phyloP scores from a whole-genome alignment of 2,329 filamentous ascomycete genomes.

The Fusarium camptoceras region DNA sequence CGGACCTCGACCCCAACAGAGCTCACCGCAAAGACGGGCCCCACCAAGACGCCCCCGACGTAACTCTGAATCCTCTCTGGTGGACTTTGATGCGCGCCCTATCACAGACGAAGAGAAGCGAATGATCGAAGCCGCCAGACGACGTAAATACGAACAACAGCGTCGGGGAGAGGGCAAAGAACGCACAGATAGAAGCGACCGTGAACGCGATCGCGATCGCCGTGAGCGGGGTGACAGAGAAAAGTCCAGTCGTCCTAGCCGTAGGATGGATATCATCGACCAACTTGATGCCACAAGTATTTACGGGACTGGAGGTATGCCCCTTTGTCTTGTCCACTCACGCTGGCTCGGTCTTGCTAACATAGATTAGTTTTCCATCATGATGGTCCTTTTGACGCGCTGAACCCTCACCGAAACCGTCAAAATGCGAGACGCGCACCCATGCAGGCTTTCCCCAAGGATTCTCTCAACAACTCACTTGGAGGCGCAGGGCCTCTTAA shows the following conservation, averaged over 20 bases:
- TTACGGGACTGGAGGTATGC: conserved; percentile 89
- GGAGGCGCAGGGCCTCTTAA: conserved; percentile 90
- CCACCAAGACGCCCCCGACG: conserved; percentile 66
- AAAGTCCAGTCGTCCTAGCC: conserved; percentile 60
- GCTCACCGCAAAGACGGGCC: conserved; percentile 50
- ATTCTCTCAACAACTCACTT: conserved; percentile 90
- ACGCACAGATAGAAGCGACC: conserved; percentile 40
- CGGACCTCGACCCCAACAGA: conserved; percentile 50
- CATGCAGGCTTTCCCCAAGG: conserved; percentile 95
- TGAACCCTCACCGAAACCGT: conserved; percentile 93
- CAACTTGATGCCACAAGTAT: conserved; percentile 96
- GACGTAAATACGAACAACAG: conserved; percentile 45
- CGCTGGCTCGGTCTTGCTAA: conserved; percentile 6
- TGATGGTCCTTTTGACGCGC: conserved; percentile 95
- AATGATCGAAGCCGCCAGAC: conserved; percentile 52
- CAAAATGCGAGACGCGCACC: conserved; percentile 85
- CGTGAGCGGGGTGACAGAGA: conserved; percentile 58
- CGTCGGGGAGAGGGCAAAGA: conserved; percentile 42
- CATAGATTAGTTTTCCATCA: conserved; percentile 88
- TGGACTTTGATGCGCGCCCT: conserved; percentile 67
- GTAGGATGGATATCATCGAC: conserved; percentile 88
- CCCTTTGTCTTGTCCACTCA: not conserved
- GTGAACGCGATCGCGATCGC: conserved; percentile 31
- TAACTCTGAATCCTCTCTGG: conserved; percentile 83
- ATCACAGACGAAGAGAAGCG: conserved; percentile 66